These are phyloP conservation scores for Furcasterigmium sp. DNA, from an alignment of 2,329 filamentous ascomycete species.

Conservation along the genomic window DNA sequence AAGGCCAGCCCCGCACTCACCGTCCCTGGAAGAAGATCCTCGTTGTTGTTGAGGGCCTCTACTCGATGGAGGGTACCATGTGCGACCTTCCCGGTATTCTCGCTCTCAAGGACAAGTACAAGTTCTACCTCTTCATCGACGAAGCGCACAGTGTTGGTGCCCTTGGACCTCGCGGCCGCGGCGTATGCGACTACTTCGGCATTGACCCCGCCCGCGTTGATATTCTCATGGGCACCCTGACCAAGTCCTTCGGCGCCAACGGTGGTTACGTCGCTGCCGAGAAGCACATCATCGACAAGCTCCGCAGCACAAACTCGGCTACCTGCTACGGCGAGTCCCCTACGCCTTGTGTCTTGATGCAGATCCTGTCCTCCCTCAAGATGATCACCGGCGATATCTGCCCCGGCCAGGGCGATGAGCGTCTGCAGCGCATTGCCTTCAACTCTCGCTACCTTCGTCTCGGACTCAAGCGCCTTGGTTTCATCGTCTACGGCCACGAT, in stretches of 20 bases:
- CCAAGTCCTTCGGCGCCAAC: constrained; percentile 97
- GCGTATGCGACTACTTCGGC: constrained; percentile 96
- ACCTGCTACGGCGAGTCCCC: constrained; percentile 85
- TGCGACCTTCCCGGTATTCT: constrained; percentile 91
- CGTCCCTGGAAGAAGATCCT: constrained; percentile 99
- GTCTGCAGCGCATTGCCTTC: constrained; percentile 92
- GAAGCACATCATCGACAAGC: constrained; percentile 87
- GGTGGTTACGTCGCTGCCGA: constrained; percentile 92
- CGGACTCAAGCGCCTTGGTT: constrained; percentile 91
- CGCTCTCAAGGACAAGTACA: constrained; percentile 88
- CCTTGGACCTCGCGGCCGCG: constrained; percentile 79
- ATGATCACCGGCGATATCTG: constrained; percentile 85
- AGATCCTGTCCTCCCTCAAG: constrained; percentile 81
- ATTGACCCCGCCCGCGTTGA: constrained; percentile 85
- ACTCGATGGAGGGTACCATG: constrained; percentile 99
- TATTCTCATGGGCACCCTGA: constrained; percentile 96
- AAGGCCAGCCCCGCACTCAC: constrained; percentile 96
- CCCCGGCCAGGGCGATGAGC: constrained; percentile 91
- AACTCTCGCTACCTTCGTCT: constrained; percentile 98
- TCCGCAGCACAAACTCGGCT: constrained; percentile 79
- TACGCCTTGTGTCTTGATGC: constrained; percentile 79
- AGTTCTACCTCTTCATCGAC: constrained; percentile 92
- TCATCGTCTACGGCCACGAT: constrained; percentile 95
- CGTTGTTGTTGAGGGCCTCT: constrained; percentile 91
- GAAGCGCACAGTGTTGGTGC: constrained; percentile 96